Percentiles rank a stretch among this genome's conserved stretches.
These are phyloP conservation scores for Pachysandra terminalis DNA, from an alignment of 164 flowering plant genomes.

Conservation along the genomic window DNA sequence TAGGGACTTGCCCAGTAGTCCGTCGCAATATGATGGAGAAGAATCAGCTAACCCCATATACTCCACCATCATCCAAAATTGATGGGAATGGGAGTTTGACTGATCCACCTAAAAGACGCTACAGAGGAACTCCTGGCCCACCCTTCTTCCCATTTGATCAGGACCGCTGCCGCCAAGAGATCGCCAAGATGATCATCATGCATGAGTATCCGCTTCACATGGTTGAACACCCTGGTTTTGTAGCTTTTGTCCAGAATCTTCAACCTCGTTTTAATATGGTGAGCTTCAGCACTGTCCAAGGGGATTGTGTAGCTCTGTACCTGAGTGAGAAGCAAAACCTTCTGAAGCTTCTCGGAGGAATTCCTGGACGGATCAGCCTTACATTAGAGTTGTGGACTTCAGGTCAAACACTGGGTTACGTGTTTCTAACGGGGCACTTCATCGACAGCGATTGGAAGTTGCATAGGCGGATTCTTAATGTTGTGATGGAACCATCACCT, in stretches of 20 bases:
- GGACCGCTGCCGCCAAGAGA: slow-evolving; percentile 44
- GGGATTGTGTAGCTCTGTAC: slow-evolving; percentile 49
- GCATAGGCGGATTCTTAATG: slow-evolving; percentile 57
- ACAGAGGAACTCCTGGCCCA: slow-evolving; percentile 25
- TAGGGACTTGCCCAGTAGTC: slow-evolving; percentile 58
- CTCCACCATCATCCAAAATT: slow-evolving; percentile 28
- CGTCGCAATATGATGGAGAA: slow-evolving; percentile 30
- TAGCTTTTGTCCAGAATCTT: slow-evolving; percentile 47
- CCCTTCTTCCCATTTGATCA: slow-evolving; percentile 42
- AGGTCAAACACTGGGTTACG: slow-evolving; percentile 52
- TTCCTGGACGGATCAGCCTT: slow-evolving; percentile 58
- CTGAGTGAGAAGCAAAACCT: slow-evolving; percentile 52
- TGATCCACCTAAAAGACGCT: slow-evolving; percentile 46
- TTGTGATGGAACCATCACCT: slow-evolving; percentile 47
- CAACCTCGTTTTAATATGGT: slow-evolving; percentile 58
- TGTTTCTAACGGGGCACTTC: slow-evolving; percentile 64
- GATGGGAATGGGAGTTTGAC: slow-evolving; percentile 22
- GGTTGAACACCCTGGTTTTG: slow-evolving; percentile 66
- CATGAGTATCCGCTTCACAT: slow-evolving; percentile 75
- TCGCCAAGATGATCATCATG: slow-evolving; percentile 72
- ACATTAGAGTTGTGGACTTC: slow-evolving; percentile 61
- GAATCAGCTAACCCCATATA: slow-evolving; percentile 23
- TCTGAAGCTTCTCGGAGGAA: slow-evolving; percentile 32
- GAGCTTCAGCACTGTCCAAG: slow-evolving; percentile 49
- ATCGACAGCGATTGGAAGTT: slow-evolving; percentile 69